Conservation (phyloP, 2,329 filamentous ascomycete species). For the Aspergillus hortae region DNA sequence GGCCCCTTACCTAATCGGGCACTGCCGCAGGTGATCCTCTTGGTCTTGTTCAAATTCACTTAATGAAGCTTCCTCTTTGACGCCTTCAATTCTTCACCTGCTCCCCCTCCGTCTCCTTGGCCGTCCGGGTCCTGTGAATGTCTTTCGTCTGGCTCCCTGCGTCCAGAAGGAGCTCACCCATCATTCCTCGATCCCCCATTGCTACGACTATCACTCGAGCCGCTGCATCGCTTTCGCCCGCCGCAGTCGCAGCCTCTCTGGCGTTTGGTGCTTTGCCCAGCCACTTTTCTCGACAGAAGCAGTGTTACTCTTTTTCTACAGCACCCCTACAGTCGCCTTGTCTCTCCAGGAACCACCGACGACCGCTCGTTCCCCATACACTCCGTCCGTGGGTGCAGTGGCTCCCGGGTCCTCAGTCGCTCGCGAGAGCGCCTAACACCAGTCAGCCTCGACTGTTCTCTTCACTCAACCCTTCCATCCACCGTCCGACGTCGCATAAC, state of each 20-base stretch:
- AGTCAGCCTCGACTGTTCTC: constrained; percentile 6
- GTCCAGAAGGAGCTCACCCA: constrained; percentile 28
- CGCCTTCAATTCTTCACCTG: background rate
- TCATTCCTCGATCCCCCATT: constrained; percentile 18
- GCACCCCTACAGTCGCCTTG: background rate
- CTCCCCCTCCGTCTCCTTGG: constrained; percentile 6
- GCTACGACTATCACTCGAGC: constrained; percentile 11
- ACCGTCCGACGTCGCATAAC: constrained; percentile 6
- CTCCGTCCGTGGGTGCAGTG: background rate
- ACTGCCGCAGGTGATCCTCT: background rate
- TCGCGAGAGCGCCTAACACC: constrained; percentile 3
- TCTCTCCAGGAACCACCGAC: background rate
- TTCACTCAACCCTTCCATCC: constrained; percentile 4
- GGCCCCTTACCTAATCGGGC: background rate
- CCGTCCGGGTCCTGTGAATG: constrained; percentile 29
- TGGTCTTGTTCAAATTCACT: constrained; percentile 1
- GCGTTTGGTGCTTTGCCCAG: constrained; percentile 1
- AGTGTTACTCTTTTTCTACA: background rate
- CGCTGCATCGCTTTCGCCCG: constrained; percentile 7
- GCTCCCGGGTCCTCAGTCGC: constrained; percentile 5
- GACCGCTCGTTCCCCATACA: background rate
- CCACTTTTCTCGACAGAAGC: background rate
- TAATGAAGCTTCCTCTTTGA: background rate
- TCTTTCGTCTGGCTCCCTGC: constrained; percentile 27
- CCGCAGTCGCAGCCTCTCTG: constrained; percentile 11